Evolutionary conservation across 2,329 filamentous ascomycete genomes (phyloP), one percentile per base, ranked within the genome.

Genomic region (Nigrospora oryzae): DNA sequence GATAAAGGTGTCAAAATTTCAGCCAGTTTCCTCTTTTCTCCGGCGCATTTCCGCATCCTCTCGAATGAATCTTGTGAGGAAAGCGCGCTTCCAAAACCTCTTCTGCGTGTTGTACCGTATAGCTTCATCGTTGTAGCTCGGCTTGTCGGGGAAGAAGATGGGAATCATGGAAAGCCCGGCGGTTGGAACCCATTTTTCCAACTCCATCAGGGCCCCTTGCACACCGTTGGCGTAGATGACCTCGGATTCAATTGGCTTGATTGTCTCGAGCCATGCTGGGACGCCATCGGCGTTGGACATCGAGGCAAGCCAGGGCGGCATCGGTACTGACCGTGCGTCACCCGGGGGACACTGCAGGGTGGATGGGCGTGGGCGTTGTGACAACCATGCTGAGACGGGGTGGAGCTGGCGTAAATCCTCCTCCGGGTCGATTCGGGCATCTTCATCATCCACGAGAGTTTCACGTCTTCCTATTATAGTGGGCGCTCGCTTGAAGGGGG

Each of bases 101-200:
- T 46, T 51, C n/a, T 51, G 45, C 3, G 43, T 17, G 35, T 45
- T 50, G 30, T 49, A 46, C 28, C 51, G 41, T 13, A 51, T 46
- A 5, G 36, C 17, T 15, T 39, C 30, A 14, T 50, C 44, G 8
- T 40, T 48, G 28, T 47, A 50, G 19, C 17, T 38, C 4, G 51
- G 40, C 5, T 47, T 42, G 3, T 13, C 30, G 1, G 48, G 46
- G 35, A 51, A 53, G 23, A 49, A 49, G 2, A 48, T 35, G 15
- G 51, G 45, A 6, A 43, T 14, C 44, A 49, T 45, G 11, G 51
- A 47, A 2, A 53, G 40, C 14, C 49, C 51, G 11, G 49, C 49
- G 7, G 44, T 46, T 4, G 49, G 51, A 14, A 53, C 46, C 47
- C 51, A 51, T 38, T 49, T 52, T 43, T 51, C 51, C n/a, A 49